phyloP scores from a whole-genome alignment of 805 yeast species.

The Torulaspora indica region DNA sequence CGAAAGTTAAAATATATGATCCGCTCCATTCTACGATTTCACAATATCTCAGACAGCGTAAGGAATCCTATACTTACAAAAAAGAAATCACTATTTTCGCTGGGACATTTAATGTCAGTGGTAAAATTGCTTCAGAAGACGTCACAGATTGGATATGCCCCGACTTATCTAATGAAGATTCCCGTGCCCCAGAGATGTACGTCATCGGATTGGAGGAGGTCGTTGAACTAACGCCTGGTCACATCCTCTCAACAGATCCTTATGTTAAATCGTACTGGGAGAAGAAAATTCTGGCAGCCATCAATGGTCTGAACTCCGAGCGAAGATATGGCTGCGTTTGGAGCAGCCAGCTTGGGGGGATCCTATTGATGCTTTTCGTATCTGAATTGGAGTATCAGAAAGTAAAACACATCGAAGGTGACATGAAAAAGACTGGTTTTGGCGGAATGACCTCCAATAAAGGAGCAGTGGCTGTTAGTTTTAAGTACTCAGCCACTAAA shows the following conservation, averaged over 20 bases:
- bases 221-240: conserved; percentile 76
- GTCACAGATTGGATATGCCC: conserved; percentile 80
- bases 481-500: conserved; percentile 59
- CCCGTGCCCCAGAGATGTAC: conserved; percentile 56
- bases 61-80: conserved; percentile 53
- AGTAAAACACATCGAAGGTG: conserved; percentile 61
- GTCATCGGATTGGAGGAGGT: conserved; percentile 88
- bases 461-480: conserved; percentile 73
- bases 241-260: conserved; percentile 74
- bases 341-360: conserved; percentile 83
- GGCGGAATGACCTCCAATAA: conserved; percentile 85
- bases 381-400: conserved; percentile 48
- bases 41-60: conserved; percentile 52
- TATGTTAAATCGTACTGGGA: conserved; percentile 62
- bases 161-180: conserved; percentile 23
- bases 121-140: conserved; percentile 54
- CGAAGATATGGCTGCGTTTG: conserved; percentile 54
- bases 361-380: conserved; percentile 64
- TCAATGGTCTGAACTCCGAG: conserved; percentile 41
- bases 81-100: conserved; percentile 61
- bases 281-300: conserved; percentile 45
- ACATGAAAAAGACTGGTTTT: conserved; percentile 83
- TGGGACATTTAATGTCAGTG: conserved; percentile 87
- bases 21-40: conserved; percentile 82
- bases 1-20: conserved; percentile 68